These are phyloP conservation scores for Hypoxylon sp. DNA, from an alignment of 2,329 filamentous ascomycete genomes.

Conservation along the genomic window DNA sequence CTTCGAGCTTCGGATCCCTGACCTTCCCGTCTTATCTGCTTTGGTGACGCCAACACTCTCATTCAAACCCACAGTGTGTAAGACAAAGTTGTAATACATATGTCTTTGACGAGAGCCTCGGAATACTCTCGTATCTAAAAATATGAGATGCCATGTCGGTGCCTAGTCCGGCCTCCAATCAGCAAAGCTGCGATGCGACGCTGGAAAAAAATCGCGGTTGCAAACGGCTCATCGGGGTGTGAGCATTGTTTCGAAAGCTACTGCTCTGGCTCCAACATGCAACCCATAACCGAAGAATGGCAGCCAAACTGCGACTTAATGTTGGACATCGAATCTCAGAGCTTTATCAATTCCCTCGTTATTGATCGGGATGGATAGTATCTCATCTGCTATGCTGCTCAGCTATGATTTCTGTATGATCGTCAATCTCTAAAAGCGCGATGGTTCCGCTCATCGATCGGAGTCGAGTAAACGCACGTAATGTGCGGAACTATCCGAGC, in stretches of 20 bases:
- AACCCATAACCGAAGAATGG: background rate
- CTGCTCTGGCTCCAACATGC: slow-evolving; percentile 4
- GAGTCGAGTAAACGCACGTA: background rate
- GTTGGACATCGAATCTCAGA: slow-evolving; percentile 1
- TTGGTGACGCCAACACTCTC: slow-evolving; percentile 5
- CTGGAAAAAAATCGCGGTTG: slow-evolving; percentile 20
- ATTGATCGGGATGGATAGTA: background rate
- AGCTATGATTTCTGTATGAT: background rate
- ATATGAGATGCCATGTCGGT: slow-evolving; percentile 24
- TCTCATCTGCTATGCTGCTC: slow-evolving; percentile 10
- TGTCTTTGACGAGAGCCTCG: slow-evolving; percentile 5
- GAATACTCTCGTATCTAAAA: slow-evolving; percentile 35
- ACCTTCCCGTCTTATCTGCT: slow-evolving; percentile 10
- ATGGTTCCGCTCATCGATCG: background rate
- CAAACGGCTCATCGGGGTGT: slow-evolving; percentile 22
- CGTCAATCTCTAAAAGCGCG: slow-evolving; percentile 4
- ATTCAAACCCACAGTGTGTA: slow-evolving; percentile 11
- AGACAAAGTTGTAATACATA: background rate
- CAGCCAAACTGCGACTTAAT: background rate
- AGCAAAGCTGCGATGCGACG: slow-evolving; percentile 34
- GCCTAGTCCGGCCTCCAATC: slow-evolving; percentile 17
- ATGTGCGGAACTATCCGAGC: slow-evolving; percentile 28
- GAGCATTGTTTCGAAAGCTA: slow-evolving; percentile 20
- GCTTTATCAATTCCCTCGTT: background rate
- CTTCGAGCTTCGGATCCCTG: slow-evolving; percentile 20